Base-by-base conservation (phyloP, 192 early-diverging fungal species). In the Rhizophagus clarus region DNA sequence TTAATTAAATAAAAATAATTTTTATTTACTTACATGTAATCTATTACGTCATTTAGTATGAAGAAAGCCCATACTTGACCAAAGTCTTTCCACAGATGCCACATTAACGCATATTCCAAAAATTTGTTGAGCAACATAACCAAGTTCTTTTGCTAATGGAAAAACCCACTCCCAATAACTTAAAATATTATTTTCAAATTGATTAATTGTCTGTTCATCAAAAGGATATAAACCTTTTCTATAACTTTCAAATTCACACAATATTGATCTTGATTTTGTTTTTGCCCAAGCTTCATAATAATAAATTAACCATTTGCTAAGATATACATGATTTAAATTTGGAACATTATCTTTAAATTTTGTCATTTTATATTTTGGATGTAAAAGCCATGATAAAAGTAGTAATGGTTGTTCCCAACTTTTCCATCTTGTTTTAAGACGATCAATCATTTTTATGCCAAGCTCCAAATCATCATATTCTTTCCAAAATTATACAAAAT, bases 321-420 rank as follows among this genome's bases (percentile, higher is more conserved):
- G n/a, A n/a, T n/a, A n/a, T n/a, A n/a, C 45, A 73, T 73, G 26
- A 56, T 73, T 73, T 51, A 56, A 45, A 26, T 73, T 73, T 45
- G 14, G 14, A 32, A 56, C 45, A 73, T 56, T n/a, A 31, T 29
- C 17, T 68, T 32, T 32, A 32, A 32, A 32, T 32, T 32, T 32
- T 32, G 32, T 32, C 32, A 32, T 32, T 32, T 32, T 32, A 32
- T 32, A 32, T 32, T 32, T 1, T 2, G 3, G 32, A 45, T 72
- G 34, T 42, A 72, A 72, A 42, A 72, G n/a, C 14, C 10, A 72
- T 42, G 10, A 72, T 45, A 42, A 72, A 32, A 32, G 40, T 22
- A 72, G 24, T 10, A 42, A 3, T 45, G 22, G 70, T 28, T 66
- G 20, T 66, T 66, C 14, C 5, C 24, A 66, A 28, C 20, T 66